Evolutionary conservation across 148 eudicot species (phyloP).

Genomic region (Heliamphora exappendiculata): DNA sequence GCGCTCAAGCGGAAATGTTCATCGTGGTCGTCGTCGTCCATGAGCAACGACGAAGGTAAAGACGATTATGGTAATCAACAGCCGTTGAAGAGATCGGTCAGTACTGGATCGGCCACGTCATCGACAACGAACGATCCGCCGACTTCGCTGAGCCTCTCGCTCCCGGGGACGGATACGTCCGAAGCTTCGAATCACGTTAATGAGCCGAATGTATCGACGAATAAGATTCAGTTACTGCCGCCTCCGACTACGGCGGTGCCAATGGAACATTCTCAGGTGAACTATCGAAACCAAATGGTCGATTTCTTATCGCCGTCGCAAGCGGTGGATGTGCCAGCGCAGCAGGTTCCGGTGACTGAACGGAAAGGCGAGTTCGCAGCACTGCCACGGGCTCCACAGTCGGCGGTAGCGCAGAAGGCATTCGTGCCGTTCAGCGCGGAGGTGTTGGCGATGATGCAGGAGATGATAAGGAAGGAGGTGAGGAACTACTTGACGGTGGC

Average conservation of each 20-base stretch:
- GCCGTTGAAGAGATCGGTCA: too few species aligned
- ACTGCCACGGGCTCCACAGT: neutral
- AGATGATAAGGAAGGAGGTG: slow-evolving; percentile 75
- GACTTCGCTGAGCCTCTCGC: neutral
- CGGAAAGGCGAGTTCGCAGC: neutral
- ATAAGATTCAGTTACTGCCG: slow-evolving; percentile 16
- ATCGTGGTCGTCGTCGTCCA: too few species aligned
- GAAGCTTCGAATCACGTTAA: slow-evolving; percentile 15
- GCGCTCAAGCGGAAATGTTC: too few species aligned
- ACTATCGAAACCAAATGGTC: neutral
- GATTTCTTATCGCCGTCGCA: neutral
- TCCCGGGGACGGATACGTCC: slow-evolving; percentile 11
- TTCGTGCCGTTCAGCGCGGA: slow-evolving; percentile 41
- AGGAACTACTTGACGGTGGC: slow-evolving; percentile 71
- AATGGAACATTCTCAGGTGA: slow-evolving; percentile 2
- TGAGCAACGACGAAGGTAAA: too few species aligned
- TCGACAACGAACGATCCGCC: neutral
- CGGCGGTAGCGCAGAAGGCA: neutral
- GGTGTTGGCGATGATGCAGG: slow-evolving; percentile 68
- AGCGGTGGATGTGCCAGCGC: neutral
- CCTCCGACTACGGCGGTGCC: neutral
- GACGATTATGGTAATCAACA: too few species aligned
- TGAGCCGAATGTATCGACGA: slow-evolving; percentile 9
- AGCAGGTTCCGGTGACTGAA: neutral
- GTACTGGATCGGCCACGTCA: neutral